phyloP scores from a whole-genome alignment of 2,329 filamentous ascomycete species.

The Colletotrichum agaves region DNA sequence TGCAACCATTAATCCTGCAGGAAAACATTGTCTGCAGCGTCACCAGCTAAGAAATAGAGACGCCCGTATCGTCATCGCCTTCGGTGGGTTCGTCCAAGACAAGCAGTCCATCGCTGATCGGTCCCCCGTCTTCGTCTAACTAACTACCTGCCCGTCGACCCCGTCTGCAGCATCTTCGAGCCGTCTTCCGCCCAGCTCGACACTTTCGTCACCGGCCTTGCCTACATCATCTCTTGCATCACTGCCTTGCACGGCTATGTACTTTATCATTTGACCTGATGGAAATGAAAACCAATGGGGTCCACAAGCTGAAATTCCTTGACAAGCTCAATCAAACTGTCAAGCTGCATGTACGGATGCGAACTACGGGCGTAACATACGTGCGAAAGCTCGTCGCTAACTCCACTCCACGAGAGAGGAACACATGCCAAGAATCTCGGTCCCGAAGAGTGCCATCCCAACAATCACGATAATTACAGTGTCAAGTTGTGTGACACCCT shows the following conservation, averaged over 20 bases:
- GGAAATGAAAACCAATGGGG: background rate
- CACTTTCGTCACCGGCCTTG: background rate
- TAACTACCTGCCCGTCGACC: background rate
- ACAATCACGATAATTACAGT: background rate
- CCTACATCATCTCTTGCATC: background rate
- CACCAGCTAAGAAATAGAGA: background rate
- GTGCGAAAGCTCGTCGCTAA: background rate
- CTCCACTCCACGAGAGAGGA: background rate
- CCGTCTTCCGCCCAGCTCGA: background rate
- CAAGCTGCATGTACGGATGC: background rate
- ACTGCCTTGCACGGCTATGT: background rate
- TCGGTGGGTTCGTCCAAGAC: conserved; percentile 9
- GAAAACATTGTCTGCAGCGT: background rate
- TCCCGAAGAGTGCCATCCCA: too few relatives aligned
- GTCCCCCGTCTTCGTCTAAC: background rate
- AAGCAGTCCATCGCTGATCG: conserved; percentile 5
- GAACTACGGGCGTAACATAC: conserved; percentile 14
- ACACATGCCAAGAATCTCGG: background rate
- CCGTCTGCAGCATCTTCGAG: background rate
- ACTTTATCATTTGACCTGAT: background rate
- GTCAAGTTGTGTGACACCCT: background rate
- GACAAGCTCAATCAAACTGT: background rate
- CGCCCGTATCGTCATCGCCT: background rate
- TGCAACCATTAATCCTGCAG: background rate
- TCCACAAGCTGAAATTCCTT: background rate